Conservation (phyloP, 2,329 filamentous ascomycete genomes). For the Colletotrichum cordylinicola region DNA sequence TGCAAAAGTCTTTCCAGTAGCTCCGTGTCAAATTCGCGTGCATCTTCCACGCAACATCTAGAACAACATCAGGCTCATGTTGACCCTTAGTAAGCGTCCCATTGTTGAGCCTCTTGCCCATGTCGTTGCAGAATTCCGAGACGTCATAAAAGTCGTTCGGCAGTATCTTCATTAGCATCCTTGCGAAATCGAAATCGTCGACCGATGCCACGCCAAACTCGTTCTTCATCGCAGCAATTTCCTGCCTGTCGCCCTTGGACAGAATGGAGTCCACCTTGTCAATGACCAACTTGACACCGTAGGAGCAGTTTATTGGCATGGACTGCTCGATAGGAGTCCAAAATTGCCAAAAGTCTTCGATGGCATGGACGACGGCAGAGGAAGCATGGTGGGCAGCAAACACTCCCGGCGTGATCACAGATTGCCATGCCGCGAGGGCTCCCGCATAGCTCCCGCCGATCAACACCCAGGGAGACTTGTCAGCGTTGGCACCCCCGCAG, state of each 20-base stretch:
- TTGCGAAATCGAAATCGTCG: not conserved
- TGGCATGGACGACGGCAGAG: slow-evolving; percentile 52
- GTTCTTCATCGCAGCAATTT: slow-evolving; percentile 9
- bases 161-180: not conserved
- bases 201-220: slow-evolving; percentile 5
- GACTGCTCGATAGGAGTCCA: slow-evolving; percentile 49
- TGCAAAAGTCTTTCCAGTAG: not conserved
- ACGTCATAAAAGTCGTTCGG: not conserved
- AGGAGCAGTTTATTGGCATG: slow-evolving; percentile 42
- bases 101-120: not conserved
- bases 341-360: slow-evolving; percentile 53
- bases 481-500: slow-evolving; percentile 30
- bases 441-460: slow-evolving; percentile 58
- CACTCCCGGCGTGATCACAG: slow-evolving; percentile 49
- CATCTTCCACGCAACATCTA: not conserved
- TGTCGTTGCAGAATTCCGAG: not conserved
- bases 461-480: slow-evolving; percentile 56
- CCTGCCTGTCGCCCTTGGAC: slow-evolving; percentile 11
- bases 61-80: not conserved
- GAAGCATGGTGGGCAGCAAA: slow-evolving; percentile 58
- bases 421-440: slow-evolving; percentile 53
- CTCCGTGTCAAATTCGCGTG: not conserved
- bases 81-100: not conserved
- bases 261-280: slow-evolving; percentile 49
- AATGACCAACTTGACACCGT: slow-evolving; percentile 49